Conservation (phyloP, 1,284 basidiomycete genomes). For the Trametes polyzona region DNA sequence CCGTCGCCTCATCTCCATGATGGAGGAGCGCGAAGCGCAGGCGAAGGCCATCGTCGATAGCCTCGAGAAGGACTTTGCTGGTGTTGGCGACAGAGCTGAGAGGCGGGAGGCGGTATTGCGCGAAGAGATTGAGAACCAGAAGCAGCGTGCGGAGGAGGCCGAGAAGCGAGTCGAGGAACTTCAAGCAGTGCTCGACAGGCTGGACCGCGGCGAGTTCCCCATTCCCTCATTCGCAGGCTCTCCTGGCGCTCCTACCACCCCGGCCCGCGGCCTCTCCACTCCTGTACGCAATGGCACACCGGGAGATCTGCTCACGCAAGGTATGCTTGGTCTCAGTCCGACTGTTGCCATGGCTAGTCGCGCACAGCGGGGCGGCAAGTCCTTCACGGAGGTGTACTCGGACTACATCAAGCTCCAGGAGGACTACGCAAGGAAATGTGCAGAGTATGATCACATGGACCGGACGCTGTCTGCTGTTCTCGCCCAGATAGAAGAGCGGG, state of each 20-base stretch:
- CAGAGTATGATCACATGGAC: conserved; percentile 84
- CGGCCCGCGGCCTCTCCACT: conserved; percentile 44
- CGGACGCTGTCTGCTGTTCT: conserved; percentile 74
- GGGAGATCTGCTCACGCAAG: conserved; percentile 48
- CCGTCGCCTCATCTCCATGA: conserved; percentile 72
- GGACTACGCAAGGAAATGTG: conserved; percentile 75
- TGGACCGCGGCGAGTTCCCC: conserved; percentile 72
- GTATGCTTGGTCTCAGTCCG: conserved; percentile 74
- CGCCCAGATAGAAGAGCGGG: conserved; percentile 87
- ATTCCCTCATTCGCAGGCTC: conserved; percentile 46
- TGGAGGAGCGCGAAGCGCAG: conserved; percentile 84
- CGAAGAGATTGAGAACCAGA: conserved; percentile 71
- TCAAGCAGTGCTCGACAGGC: conserved; percentile 63
- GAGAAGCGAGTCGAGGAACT: conserved; percentile 65
- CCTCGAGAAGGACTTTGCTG: conserved; percentile 80
- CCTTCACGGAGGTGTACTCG: conserved; percentile 90
- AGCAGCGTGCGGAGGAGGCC: conserved; percentile 58
- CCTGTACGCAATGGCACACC: conserved; percentile 48
- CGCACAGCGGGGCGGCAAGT: conserved; percentile 79
- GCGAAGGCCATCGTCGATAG: conserved; percentile 76
- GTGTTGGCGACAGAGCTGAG: conserved; percentile 70
- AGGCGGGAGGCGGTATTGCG: conserved; percentile 64
- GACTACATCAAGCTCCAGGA: conserved; percentile 87
- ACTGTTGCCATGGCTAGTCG: conserved; percentile 84
- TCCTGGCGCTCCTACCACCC: conserved; percentile 36